These are phyloP conservation scores for Calonectria multiphialidica DNA, from an alignment of 2,329 filamentous ascomycete species.

Conservation along the genomic window DNA sequence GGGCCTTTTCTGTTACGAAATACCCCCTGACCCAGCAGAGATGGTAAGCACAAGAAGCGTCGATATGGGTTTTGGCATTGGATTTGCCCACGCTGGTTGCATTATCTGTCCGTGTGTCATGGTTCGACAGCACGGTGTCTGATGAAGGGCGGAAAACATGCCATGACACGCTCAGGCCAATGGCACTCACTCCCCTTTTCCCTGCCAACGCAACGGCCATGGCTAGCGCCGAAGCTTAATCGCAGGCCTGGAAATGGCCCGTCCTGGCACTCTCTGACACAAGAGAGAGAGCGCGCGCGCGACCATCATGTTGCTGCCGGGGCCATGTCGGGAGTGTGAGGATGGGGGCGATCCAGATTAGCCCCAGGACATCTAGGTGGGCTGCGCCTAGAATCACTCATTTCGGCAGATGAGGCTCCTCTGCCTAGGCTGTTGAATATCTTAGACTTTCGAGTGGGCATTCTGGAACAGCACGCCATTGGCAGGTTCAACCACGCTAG, in stretches of 20 bases:
- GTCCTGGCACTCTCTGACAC: not conserved
- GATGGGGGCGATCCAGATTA: conserved; percentile 8
- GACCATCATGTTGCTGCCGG: not conserved
- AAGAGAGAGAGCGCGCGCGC: not conserved
- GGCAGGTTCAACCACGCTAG: not conserved
- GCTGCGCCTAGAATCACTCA: not conserved
- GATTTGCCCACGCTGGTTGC: not conserved
- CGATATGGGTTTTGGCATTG: not conserved
- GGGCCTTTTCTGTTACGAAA: not conserved
- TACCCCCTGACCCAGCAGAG: not conserved
- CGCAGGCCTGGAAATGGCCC: not conserved
- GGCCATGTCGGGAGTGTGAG: not conserved
- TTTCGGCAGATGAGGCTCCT: conserved; percentile 8
- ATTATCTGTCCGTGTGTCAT: not conserved
- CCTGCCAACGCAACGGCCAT: conserved; percentile 4
- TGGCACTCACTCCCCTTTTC: not conserved
- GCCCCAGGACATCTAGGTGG: conserved; percentile 5
- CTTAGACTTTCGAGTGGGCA: not conserved
- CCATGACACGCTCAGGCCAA: not conserved
- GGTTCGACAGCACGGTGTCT: not conserved
- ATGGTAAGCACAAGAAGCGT: not conserved
- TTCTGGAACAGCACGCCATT: not conserved
- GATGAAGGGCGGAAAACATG: not conserved
- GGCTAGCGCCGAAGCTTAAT: not conserved
- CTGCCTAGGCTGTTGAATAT: not conserved